These are phyloP conservation scores for Boletus vinaceobasis DNA, from an alignment of 768 basidiomycete genomes.

Conservation along the genomic window DNA sequence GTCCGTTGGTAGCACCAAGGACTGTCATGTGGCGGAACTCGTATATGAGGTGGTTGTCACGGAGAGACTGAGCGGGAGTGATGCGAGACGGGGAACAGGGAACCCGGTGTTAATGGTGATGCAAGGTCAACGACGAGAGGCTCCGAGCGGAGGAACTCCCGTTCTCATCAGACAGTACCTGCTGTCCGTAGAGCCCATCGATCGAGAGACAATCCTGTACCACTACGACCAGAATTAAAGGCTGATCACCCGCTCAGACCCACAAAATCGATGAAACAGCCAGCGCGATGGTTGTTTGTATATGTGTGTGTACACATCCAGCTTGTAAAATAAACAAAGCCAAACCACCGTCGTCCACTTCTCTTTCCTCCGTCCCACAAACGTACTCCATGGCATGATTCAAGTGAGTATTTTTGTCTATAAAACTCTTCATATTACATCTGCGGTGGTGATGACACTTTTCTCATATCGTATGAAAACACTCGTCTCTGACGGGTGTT, in stretches of 20 bases:
- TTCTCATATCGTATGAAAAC: constrained; percentile 78
- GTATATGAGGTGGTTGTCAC: not conserved
- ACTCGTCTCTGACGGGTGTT: constrained; percentile 38
- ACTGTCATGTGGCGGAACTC: not conserved
- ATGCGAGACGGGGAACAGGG: not conserved
- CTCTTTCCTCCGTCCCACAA: not conserved
- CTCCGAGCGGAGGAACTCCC: constrained; percentile 7
- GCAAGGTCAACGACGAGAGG: not conserved
- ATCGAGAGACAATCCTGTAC: not conserved
- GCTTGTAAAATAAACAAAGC: constrained; percentile 17
- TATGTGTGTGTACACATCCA: constrained; percentile 6
- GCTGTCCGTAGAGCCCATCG: not conserved
- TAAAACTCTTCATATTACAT: constrained; percentile 3
- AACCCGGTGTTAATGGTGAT: not conserved
- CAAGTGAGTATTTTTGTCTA: constrained; percentile 13
- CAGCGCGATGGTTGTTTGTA: constrained; percentile 15
- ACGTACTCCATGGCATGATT: not conserved
- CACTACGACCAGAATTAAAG: not conserved
- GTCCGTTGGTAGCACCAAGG: not conserved
- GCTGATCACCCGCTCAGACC: not conserved
- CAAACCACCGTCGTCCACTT: not conserved
- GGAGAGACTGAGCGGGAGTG: not conserved
- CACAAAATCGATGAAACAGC: not conserved
- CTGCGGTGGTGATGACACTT: constrained; percentile 49
- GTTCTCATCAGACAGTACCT: too few relatives aligned